A percentile compares a stretch with the other conserved stretches of the same genome.
Evolutionary conservation across 768 basidiomycete genomes (phyloP).

Genomic region (Crepidotus variabilis): DNA sequence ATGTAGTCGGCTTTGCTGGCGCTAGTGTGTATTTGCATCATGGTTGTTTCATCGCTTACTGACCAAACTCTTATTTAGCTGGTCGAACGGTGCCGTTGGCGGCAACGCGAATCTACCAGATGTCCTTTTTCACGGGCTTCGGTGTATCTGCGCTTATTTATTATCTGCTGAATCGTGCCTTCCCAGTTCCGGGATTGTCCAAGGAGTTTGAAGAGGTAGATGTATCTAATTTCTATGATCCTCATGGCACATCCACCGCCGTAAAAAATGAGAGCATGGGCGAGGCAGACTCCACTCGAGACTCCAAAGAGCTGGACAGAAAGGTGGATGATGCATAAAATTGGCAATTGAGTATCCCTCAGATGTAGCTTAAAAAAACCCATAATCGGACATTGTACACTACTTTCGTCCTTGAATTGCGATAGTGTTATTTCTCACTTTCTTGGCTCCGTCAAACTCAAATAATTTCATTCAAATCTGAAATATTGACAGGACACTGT

Average conservation of each 20-base stretch:
- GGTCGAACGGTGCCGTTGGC: constrained; percentile 60
- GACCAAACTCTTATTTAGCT: constrained; percentile 26
- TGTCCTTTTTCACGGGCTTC: constrained; percentile 86
- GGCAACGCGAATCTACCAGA: constrained; percentile 69
- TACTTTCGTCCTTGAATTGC: too few relatives aligned
- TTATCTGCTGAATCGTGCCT: constrained; percentile 51
- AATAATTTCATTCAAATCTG: too few relatives aligned
- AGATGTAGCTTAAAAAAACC: too few relatives aligned
- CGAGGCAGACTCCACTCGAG: constrained; percentile 7
- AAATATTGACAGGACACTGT: neutral
- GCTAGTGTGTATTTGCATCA: constrained; percentile 43
- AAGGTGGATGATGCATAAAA: neutral
- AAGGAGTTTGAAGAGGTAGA: constrained; percentile 55
- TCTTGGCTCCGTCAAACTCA: neutral
- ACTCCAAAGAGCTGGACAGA: neutral
- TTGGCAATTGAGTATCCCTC: neutral
- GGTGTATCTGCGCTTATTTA: constrained; percentile 66
- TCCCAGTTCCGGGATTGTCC: constrained; percentile 52
- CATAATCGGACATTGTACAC: too few relatives aligned
- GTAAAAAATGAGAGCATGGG: constrained; percentile 5
- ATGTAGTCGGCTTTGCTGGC: constrained; percentile 78
- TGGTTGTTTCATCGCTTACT: neutral
- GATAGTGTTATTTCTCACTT: too few relatives aligned
- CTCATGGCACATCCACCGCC: neutral
- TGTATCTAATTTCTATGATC: constrained; percentile 28